Evolutionary conservation across 495 filamentous ascomycete species (phyloP), one percentile per base, ranked within the genome.

Genomic region (Melanomma pulvis-pyrius): DNA sequence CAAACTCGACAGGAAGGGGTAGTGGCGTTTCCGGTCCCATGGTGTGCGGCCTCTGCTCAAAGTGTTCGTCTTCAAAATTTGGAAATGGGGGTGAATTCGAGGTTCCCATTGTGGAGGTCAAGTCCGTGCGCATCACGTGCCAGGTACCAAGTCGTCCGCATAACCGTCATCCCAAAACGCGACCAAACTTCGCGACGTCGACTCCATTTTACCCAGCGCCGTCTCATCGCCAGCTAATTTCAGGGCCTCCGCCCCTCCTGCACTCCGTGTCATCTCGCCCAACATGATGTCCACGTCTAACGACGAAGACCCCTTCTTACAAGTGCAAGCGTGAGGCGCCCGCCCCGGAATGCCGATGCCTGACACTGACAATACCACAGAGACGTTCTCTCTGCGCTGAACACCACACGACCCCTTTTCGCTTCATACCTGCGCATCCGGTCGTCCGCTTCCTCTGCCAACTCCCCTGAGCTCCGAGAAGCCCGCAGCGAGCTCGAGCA

Each of bases 351-450:
- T 13, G 24, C 41, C 28, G 17, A 54, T 24, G 39, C 51, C 50
- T 41, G 29, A 17, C 13, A 63, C 61, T 63, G 47, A 66, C 63
- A 26, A 46, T 22, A 32, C 77, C 26, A 26, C 63, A 70, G 65
- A 74, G 96, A 98, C 76, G 91, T 97, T 70, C 87, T 94, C 52
- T 79, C 87, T 58, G 88, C 91, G 51, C 87, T 98, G 46, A 84
- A 88, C 71, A 84, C 83, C 49, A 89, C 90, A 63, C 88, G 93
- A 13, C 85, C 91, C 30, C 88, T 96, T 61, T 97, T 97, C 83
- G 87, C 89, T 67, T 97, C 92, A 44, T 98, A 96, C 83, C 87
- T 96, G 44, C 94, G 94, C 74, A 98, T 98, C 79, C 91, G 92
- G 72, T 92, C 92, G 19, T 86, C 96, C 17, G 82, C 88, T 62